A percentile compares a stretch with the other conserved stretches of the same genome.
Evolutionary conservation across 768 basidiomycete species (phyloP).

Genomic region (Psilocybe subaeruginosa): DNA sequence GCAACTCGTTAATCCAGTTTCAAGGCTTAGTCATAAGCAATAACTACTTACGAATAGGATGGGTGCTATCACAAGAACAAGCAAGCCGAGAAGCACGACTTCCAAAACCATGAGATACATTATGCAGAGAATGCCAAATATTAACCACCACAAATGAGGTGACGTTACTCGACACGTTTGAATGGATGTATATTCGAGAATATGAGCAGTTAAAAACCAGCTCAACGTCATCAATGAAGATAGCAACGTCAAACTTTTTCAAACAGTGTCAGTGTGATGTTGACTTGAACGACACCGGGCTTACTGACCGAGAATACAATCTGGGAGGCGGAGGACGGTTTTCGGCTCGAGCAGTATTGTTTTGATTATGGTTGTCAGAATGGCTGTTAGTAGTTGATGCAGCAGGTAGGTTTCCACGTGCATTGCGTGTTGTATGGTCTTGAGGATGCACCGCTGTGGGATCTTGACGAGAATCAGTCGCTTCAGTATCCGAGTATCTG

Average conservation of each 20-base stretch:
- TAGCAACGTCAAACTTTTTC: slow-evolving; percentile 50
- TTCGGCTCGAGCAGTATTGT: neutral
- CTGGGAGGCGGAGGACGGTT: slow-evolving; percentile 17
- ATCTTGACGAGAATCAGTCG: neutral
- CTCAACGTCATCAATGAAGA: slow-evolving; percentile 72
- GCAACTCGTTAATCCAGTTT: neutral
- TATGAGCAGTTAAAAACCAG: slow-evolving; percentile 85
- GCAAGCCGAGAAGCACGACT: slow-evolving; percentile 72
- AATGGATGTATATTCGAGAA: slow-evolving; percentile 77
- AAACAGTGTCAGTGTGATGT: neutral
- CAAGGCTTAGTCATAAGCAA: neutral
- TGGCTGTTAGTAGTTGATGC: neutral
- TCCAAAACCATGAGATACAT: slow-evolving; percentile 75
- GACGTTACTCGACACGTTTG: slow-evolving; percentile 72
- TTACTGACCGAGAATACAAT: slow-evolving; percentile 43
- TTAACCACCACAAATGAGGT: slow-evolving; percentile 88
- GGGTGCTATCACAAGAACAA: slow-evolving; percentile 80
- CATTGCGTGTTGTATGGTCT: neutral
- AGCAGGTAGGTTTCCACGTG: neutral
- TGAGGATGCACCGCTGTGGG: neutral
- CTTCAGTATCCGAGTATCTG: neutral
- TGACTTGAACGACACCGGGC: slow-evolving; percentile 18
- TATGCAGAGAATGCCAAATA: slow-evolving; percentile 77
- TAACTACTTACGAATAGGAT: slow-evolving; percentile 67
- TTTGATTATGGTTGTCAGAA: neutral